phyloP scores from a whole-genome alignment of 192 early-diverging fungal species.

The Powellomyces hirtus region DNA sequence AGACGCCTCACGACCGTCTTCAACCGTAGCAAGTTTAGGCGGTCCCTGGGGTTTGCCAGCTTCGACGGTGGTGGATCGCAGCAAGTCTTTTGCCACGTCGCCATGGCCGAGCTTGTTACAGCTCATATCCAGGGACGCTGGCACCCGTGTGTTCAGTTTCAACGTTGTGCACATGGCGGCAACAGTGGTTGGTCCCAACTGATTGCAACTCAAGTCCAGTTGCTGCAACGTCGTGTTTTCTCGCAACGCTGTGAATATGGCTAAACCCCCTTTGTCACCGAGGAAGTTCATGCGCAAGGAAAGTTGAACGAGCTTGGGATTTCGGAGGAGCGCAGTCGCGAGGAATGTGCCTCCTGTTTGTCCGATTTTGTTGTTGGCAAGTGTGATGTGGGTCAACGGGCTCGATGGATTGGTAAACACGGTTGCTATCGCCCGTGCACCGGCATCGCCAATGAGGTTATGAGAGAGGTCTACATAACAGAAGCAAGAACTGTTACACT shows the following conservation, averaged over 20 bases:
- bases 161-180: slow-evolving; percentile 27
- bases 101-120: slow-evolving; percentile 45
- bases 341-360: slow-evolving; percentile 31
- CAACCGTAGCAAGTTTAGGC: neutral
- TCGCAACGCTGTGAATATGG: slow-evolving; percentile 25
- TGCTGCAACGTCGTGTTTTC: slow-evolving; percentile 25
- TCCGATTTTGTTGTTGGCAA: slow-evolving; percentile 47
- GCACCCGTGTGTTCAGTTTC: slow-evolving; percentile 29
- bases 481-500: no score
- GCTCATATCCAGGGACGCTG: slow-evolving; percentile 39
- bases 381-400: slow-evolving; percentile 30
- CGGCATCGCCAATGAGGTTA: slow-evolving; percentile 47
- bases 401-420: slow-evolving; percentile 30
- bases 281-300: slow-evolving; percentile 40
- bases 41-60: neutral
- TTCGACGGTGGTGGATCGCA: neutral
- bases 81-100: neutral
- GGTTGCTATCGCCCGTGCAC: slow-evolving; percentile 47
- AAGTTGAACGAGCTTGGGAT: slow-evolving; percentile 31
- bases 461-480: slow-evolving; percentile 46
- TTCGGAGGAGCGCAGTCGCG: slow-evolving; percentile 33
- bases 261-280: slow-evolving; percentile 38
- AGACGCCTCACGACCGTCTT: neutral
- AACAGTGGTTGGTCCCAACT: slow-evolving; percentile 31
- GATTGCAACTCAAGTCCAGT: slow-evolving; percentile 42